Base-by-base conservation (phyloP, 352 stramenopile species). In the Globisporangium nunn region DNA sequence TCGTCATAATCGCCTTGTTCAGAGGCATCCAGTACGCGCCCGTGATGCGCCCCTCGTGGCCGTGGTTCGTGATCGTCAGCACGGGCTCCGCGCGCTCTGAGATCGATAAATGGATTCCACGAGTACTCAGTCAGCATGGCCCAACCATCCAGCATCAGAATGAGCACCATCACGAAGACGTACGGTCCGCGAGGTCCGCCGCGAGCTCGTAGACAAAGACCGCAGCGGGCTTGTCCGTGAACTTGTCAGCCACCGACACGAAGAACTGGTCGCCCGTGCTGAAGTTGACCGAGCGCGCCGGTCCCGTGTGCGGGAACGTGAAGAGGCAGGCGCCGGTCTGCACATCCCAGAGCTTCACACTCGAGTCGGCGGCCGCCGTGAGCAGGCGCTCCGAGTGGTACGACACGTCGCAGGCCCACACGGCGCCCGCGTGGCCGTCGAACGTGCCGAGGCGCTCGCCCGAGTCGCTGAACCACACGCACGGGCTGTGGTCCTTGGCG, bases 391-490 rank as follows among this genome's bases (percentile, higher is more conserved):
- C 96, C 61, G 87, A 96, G 77, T 98, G 81, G 76, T 91, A 88
- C 52, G 81, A 92, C 63, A 95, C 85, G 70, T 98, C 96, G 61
- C 98, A 93, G 75, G 97, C 91, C 95, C 95, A 99, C 39, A 99
- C 93, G 7, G 96, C 96, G 56, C 97, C 97, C 66, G 90, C 85
- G 83, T 99, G 97, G 50, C 95, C 95, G 52, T 98, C 88, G 70
- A 97, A 99, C 47, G 96, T 99, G 59, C 91, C 91, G 29, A 97
- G 66, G 60, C 97, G 88, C 75, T 99, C 96, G 40, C 97, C 97
- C 54, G 89, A 97, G 66, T 98, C 88, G 45, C 90, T 89, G 75
- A 93, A 96, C 97, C 97, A 99, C n/a, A 99, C 75, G 50, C 93
- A 98, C 35, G 96, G 96, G 45, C 87, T 78, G 67, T 98, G 82